Base-by-base conservation (phyloP, 192 early-diverging fungal genomes). In the Nowakowskiella sp. region DNA sequence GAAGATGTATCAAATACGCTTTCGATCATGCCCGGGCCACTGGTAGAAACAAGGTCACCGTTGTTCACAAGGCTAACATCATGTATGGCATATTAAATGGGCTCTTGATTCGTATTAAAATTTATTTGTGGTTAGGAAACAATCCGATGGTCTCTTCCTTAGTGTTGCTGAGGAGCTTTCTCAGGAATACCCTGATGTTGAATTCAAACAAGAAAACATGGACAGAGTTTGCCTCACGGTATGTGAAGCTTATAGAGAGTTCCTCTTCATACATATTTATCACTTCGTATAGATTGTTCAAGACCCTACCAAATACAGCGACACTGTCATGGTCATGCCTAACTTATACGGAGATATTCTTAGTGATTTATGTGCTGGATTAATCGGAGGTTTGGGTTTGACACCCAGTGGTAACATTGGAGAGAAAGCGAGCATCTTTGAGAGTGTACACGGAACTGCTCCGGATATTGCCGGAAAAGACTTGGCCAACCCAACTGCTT, bases 301-400 rank as follows among this genome's bases (percentile, higher is more conserved):
- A 77, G 87, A 95, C 73, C 95, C 92, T 4, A 73, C 83, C 45
- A 76, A 88, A 51, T 99, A 82, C 59, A 81, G 80, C 32, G 76
- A 89, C 62, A 91, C 89, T 21, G 95, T 99, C 65, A 94, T 99
- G 92, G 95, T 95, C 62, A 96, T 99, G 93, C 95, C 95, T 47
- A 99, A 99, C 84, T 79, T 99, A 63, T 99, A 99, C 59, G 95
- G 95, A 60, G 95, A 98, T 71, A 98, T 98, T 78, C 77, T 98
- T n/a, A 90, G 87, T 21, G 95, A 98, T 66, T 85, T 98, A 79
- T 85, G 92, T 55, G 95, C 95, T 53, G 95, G 95, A 54, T 79
- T 98, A 43, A 98, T 98, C 61, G 95, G 95, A 56, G 95, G 95
- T 44, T 84, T 98, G 48, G 95, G 95, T 30, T 75, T 98, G 62